Conservation (phyloP, 257 asterid genomes). For the Nicotiana undulata region DNA sequence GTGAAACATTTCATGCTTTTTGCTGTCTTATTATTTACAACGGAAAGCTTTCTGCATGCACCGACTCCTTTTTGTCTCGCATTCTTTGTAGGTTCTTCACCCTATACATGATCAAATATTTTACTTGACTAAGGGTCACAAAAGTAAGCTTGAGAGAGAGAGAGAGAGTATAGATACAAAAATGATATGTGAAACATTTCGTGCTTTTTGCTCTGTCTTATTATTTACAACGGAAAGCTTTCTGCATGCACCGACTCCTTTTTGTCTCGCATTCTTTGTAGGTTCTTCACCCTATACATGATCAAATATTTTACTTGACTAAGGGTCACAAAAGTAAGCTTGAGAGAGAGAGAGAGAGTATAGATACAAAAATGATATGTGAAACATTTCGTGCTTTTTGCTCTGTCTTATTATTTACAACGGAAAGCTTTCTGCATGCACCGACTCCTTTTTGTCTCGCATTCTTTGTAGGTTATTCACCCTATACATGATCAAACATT, state of each 20-base stretch:
- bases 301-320: slow-evolving; percentile 65
- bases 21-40: background rate
- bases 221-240: background rate
- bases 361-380: background rate
- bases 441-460: background rate
- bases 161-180: background rate
- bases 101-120: slow-evolving; percentile 79
- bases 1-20: background rate
- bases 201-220: background rate
- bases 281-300: slow-evolving; percentile 82
- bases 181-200: background rate
- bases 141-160: slow-evolving; percentile 54
- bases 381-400: background rate
- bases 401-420: background rate
- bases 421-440: background rate
- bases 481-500: slow-evolving; percentile 79
- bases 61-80: background rate
- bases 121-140: slow-evolving; percentile 72
- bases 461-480: slow-evolving; percentile 41
- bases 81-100: slow-evolving; percentile 41
- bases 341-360: too few species aligned
- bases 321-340: too few species aligned
- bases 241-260: background rate
- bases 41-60: background rate
- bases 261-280: background rate